phyloP scores from a whole-genome alignment of 1,284 basidiomycete genomes.

The Clitocybe nebularis region DNA sequence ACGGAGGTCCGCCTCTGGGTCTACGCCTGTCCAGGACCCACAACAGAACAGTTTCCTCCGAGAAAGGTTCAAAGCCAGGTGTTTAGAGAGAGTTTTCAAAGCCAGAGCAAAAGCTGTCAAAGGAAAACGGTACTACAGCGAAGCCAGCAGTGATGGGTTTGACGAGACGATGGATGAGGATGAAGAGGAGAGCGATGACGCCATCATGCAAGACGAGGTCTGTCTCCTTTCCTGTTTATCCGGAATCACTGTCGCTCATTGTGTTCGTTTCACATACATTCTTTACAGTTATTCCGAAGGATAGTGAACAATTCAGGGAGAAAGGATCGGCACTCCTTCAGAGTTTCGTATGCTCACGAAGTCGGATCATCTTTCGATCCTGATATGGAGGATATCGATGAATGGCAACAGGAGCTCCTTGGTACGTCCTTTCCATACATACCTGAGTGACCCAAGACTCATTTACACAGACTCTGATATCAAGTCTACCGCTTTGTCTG shows the following conservation, averaged over 20 bases:
- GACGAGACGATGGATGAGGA: constrained; percentile 47
- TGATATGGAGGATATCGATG: constrained; percentile 53
- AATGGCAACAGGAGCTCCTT: constrained; percentile 54
- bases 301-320: constrained; percentile 52
- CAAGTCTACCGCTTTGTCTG: too few species aligned
- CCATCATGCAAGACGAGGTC: constrained; percentile 62
- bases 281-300: constrained; percentile 54
- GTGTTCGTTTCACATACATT: constrained; percentile 6
- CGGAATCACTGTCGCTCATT: constrained; percentile 3
- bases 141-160: constrained; percentile 47
- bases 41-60: constrained; percentile 50
- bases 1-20: constrained; percentile 9
- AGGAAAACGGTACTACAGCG: constrained; percentile 31
- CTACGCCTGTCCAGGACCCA: constrained; percentile 21
- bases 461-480: too few species aligned
- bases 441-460: too few species aligned
- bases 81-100: constrained; percentile 53
- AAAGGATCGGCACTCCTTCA: constrained; percentile 47
- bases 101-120: constrained; percentile 48
- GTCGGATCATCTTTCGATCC: constrained; percentile 75
- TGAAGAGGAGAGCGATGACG: constrained; percentile 49
- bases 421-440: constrained; percentile 24
- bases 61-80: constrained; percentile 57
- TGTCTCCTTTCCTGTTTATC: constrained; percentile 7
- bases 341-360: constrained; percentile 59